Percentiles rank a stretch among this genome's conserved stretches.
Conservation (phyloP, 2,329 filamentous ascomycete genomes). For the Penicillium aurantiogriseum region DNA sequence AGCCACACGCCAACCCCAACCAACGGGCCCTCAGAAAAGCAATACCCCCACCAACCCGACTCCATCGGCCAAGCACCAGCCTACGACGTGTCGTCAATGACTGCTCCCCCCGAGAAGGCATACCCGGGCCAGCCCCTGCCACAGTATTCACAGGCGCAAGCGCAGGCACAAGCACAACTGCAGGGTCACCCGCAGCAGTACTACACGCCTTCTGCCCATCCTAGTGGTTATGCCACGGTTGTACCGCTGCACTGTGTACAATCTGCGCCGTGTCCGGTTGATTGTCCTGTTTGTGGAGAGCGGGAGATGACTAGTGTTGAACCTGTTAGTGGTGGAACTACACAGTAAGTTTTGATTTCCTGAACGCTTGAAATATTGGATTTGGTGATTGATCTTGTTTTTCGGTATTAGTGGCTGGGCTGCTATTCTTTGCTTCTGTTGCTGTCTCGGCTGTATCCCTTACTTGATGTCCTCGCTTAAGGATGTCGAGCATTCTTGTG, state of each 20-base stretch:
- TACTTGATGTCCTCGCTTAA: constrained; percentile 50
- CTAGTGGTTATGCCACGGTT: constrained; percentile 26
- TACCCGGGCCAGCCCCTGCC: constrained; percentile 19
- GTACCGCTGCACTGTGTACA: constrained; percentile 29
- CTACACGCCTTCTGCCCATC: constrained; percentile 19
- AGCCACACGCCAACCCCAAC: neutral
- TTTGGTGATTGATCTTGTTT: neutral
- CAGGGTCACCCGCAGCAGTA: constrained; percentile 8
- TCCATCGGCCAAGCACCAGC: neutral
- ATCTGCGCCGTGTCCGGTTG: constrained; percentile 43
- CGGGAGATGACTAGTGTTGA: constrained; percentile 33
- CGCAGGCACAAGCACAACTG: neutral
- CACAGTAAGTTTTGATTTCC: constrained; percentile 25
- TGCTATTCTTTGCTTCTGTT: constrained; percentile 43
- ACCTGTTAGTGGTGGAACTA: constrained; percentile 27
- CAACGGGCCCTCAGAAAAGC: neutral
- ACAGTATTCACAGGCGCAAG: neutral
- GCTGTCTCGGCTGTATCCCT: constrained; percentile 50
- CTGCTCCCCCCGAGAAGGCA: constrained; percentile 6
- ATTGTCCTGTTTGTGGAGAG: constrained; percentile 49
- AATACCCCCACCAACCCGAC: constrained; percentile 5
- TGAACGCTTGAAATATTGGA: neutral
- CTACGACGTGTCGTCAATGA: neutral
- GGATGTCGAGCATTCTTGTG: constrained; percentile 51
- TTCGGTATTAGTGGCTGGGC: constrained; percentile 45